These are phyloP conservation scores for Zangia roseola DNA, from an alignment of 768 basidiomycete genomes.

Conservation along the genomic window DNA sequence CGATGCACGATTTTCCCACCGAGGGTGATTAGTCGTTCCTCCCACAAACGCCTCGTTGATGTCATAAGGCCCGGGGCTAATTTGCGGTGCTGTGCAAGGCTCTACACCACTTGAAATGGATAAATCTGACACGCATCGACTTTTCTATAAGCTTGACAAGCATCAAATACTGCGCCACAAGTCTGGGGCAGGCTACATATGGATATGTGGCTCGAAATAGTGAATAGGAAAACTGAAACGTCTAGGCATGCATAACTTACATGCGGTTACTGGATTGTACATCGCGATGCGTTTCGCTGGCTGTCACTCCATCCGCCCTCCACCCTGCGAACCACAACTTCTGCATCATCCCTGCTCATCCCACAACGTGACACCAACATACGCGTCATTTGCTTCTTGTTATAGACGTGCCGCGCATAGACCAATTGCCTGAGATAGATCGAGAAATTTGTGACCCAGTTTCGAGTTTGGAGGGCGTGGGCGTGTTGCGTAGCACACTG, in stretches of 20 bases:
- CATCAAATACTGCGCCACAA: background rate
- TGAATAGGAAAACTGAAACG: constrained; percentile 1
- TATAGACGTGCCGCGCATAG: constrained; percentile 18
- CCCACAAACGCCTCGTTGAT: constrained; percentile 19
- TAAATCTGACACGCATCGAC: background rate
- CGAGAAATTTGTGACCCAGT: constrained; percentile 23
- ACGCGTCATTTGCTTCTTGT: constrained; percentile 25
- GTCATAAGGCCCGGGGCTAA: constrained; percentile 6
- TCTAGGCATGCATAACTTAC: constrained; percentile 7
- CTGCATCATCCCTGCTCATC: constrained; percentile 23
- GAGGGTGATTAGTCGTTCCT: background rate
- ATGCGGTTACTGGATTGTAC: constrained; percentile 18
- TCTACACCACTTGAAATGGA: background rate
- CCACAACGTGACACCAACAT: constrained; percentile 27
- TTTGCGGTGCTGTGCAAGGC: constrained; percentile 1
- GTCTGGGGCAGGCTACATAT: background rate
- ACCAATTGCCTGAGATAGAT: constrained; percentile 26
- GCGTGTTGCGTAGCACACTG: constrained; percentile 20
- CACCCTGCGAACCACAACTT: constrained; percentile 14
- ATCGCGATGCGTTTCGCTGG: constrained; percentile 5
- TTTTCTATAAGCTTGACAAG: background rate
- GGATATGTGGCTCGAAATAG: background rate
- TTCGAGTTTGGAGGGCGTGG: constrained; percentile 20
- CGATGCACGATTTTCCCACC: background rate
- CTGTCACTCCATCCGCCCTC: constrained; percentile 5